phyloP scores from a whole-genome alignment of 495 filamentous ascomycete genomes.

The Haplographium delicatum region DNA sequence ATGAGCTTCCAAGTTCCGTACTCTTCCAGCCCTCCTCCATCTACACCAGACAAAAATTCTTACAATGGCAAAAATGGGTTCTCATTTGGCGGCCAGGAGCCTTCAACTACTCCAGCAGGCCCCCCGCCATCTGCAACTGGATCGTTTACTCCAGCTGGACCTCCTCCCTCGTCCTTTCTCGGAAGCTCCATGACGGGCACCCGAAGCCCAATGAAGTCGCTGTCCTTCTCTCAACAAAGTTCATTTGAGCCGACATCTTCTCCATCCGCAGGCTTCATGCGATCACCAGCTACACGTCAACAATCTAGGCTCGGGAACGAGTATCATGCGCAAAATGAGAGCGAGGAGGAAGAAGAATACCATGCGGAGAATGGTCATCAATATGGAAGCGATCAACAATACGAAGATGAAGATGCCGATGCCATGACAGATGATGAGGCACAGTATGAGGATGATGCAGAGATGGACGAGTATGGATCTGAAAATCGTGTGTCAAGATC shows the following conservation, averaged over 20 bases:
- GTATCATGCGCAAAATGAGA: conserved; percentile 31
- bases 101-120: conserved; percentile 74
- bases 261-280: conserved; percentile 14
- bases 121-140: conserved; percentile 62
- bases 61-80: conserved; percentile 17
- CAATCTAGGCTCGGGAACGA: conserved; percentile 26
- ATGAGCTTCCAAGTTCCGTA: conserved; percentile 24
- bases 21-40: conserved; percentile 27
- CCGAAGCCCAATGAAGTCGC: conserved; percentile 33
- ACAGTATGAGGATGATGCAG: conserved; percentile 38
- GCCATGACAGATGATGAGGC: conserved; percentile 34
- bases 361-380: conserved; percentile 23
- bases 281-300: conserved; percentile 12
- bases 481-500: conserved; percentile 19
- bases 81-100: conserved; percentile 34
- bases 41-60: conserved; percentile 26
- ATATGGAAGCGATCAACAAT: conserved; percentile 23
- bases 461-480: conserved; percentile 28
- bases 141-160: conserved; percentile 71
- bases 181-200: conserved; percentile 59
- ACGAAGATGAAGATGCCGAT: conserved; percentile 27
- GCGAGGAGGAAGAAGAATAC: conserved; percentile 33
- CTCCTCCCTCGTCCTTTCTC: conserved; percentile 57
- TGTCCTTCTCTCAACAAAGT: conserved; percentile 27
- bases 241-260: conserved; percentile 28